Conservation (phyloP, 108 stramenopile genomes). For the Epipyxis sp. region DNA sequence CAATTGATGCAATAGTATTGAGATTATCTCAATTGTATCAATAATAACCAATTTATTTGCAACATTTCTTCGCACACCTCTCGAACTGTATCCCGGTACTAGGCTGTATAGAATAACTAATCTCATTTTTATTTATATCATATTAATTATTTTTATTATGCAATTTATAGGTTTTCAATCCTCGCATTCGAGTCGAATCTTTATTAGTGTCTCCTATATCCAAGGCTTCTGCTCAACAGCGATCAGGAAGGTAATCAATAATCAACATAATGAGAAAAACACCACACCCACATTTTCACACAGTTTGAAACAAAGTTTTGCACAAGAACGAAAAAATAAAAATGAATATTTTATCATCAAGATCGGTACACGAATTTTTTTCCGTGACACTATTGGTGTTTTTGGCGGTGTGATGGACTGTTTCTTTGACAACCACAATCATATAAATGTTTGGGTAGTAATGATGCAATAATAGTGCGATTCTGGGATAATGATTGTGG, state of each 20-base stretch:
- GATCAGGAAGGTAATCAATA: neutral
- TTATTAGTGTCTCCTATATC: slow-evolving; percentile 96
- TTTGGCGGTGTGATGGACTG: too few relatives aligned
- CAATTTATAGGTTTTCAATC: slow-evolving; percentile 80
- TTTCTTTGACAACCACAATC: too few relatives aligned
- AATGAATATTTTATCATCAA: neutral
- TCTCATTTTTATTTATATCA: neutral
- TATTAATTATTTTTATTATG: neutral
- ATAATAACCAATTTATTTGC: too few relatives aligned
- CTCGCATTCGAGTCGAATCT: slow-evolving; percentile 93
- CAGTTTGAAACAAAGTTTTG: neutral
- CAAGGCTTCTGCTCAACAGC: slow-evolving; percentile 85
- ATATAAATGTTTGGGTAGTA: neutral
- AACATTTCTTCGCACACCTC: too few relatives aligned
- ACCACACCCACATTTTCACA: neutral
- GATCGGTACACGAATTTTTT: too few relatives aligned
- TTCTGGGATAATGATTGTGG: neutral
- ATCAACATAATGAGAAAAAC: neutral
- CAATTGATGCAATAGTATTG: too few relatives aligned
- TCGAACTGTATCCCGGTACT: too few relatives aligned
- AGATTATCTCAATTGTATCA: too few relatives aligned
- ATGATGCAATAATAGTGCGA: neutral
- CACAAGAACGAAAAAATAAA: neutral
- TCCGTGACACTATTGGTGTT: too few relatives aligned
- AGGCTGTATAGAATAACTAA: too few relatives aligned